These are phyloP conservation scores for Henckelia pumila DNA, from an alignment of 257 asterid genomes.

Conservation along the genomic window DNA sequence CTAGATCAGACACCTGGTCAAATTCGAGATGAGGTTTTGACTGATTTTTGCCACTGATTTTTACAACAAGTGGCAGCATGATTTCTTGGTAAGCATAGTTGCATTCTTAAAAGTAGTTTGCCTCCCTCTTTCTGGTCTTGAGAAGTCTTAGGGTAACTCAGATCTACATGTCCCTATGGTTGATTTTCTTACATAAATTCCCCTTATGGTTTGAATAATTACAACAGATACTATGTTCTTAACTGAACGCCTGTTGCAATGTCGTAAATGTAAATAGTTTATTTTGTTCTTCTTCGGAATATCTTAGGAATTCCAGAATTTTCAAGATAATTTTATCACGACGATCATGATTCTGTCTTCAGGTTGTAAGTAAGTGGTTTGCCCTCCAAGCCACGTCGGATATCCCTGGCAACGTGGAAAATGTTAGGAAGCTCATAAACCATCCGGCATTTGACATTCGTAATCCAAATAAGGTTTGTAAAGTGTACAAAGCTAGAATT, in stretches of 20 bases:
- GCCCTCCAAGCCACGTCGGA: slow-evolving; percentile 73
- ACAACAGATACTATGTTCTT: too few species aligned
- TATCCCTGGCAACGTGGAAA: slow-evolving; percentile 70
- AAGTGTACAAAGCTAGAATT: not conserved
- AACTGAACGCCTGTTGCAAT: not conserved
- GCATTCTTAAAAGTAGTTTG: not conserved
- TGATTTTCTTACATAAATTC: too few species aligned
- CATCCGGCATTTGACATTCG: slow-evolving; percentile 80
- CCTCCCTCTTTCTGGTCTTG: not conserved
- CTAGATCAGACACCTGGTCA: slow-evolving; percentile 74
- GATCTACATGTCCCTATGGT: not conserved
- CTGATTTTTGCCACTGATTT: slow-evolving; percentile 81
- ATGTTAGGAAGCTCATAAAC: slow-evolving; percentile 58
- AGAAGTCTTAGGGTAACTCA: not conserved
- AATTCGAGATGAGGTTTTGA: slow-evolving; percentile 66
- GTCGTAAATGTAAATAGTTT: too few species aligned
- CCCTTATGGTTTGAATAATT: too few species aligned
- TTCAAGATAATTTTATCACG: not conserved
- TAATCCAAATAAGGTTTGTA: slow-evolving; percentile 73
- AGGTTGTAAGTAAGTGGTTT: slow-evolving; percentile 81
- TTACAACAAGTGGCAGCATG: slow-evolving; percentile 81
- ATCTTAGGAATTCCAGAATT: not conserved
- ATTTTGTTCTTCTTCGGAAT: not conserved
- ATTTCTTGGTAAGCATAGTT: slow-evolving; percentile 63
- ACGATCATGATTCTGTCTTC: not conserved